These are phyloP conservation scores for Firmiana major DNA, from an alignment of 345 rosid species.

Conservation along the genomic window DNA sequence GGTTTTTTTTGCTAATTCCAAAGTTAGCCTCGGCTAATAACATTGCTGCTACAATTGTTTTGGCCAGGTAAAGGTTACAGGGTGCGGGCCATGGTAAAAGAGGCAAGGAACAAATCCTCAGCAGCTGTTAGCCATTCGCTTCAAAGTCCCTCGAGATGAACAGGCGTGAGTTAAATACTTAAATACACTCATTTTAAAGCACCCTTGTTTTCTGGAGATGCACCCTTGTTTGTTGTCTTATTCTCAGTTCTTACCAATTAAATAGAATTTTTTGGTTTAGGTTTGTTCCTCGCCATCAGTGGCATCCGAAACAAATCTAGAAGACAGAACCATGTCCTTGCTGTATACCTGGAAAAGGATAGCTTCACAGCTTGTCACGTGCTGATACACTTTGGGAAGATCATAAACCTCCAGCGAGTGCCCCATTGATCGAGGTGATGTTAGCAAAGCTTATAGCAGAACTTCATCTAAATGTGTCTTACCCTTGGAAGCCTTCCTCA, in stretches of 20 bases:
- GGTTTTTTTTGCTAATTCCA: neutral
- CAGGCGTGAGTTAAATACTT: neutral
- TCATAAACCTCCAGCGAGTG: neutral
- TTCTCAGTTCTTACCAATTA: neutral
- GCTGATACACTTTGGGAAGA: neutral
- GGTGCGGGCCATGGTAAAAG: neutral
- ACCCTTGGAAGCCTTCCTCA: too few relatives aligned
- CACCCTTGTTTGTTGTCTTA: constrained; percentile 1
- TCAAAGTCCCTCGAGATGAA: neutral
- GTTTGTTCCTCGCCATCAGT: neutral
- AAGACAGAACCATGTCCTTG: neutral
- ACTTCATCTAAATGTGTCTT: neutral
- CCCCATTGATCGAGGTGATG: neutral
- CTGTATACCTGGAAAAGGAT: neutral
- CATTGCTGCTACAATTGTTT: neutral
- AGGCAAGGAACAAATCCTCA: neutral
- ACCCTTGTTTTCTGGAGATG: neutral
- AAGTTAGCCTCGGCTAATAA: neutral
- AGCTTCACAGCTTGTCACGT: neutral
- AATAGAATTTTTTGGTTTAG: constrained; percentile 1
- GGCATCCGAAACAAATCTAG: neutral
- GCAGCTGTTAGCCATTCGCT: neutral
- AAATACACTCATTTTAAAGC: neutral
- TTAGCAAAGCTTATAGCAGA: neutral
- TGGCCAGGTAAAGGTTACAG: neutral